A percentile compares a stretch with the other conserved stretches of the same genome.
These are phyloP conservation scores for Cicer bijugum DNA, from an alignment of 306 rosid species.

Conservation along the genomic window DNA sequence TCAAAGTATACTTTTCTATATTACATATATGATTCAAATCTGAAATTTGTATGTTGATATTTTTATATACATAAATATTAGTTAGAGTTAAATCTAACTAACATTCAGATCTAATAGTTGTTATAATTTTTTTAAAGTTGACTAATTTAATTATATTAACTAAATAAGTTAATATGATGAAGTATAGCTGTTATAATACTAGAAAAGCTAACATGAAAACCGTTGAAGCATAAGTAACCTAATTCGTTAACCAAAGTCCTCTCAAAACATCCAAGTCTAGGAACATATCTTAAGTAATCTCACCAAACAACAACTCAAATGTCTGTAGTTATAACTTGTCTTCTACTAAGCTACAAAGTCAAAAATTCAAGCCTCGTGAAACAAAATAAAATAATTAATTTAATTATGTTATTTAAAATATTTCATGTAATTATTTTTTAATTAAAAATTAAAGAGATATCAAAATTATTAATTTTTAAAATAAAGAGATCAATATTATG, in stretches of 20 bases:
- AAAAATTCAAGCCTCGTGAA: slow-evolving; percentile 29
- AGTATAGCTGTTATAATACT: not conserved
- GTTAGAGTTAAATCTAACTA: no score
- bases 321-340: slow-evolving; percentile 44
- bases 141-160: slow-evolving; percentile 20
- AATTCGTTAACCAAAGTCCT: slow-evolving; percentile 34
- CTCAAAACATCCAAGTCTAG: slow-evolving; percentile 36
- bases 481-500: no score
- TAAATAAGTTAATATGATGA: not conserved
- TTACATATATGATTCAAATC: not conserved
- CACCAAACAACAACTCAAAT: slow-evolving; percentile 50
- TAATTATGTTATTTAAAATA: no score
- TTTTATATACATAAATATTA: no score
- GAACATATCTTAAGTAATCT: slow-evolving; percentile 49
- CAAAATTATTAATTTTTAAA: no score
- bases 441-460: no score
- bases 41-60: not conserved
- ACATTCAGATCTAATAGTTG: not conserved
- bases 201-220: slow-evolving; percentile 20
- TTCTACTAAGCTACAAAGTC: slow-evolving; percentile 33
- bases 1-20: no score
- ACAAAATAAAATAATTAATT: not conserved
- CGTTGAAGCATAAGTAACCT: slow-evolving; percentile 22
- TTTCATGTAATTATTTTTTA: no score
- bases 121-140: not conserved